A percentile compares a stretch with the other conserved stretches of the same genome.
Conservation (phyloP, 2,329 filamentous ascomycete species). For the Fusarium marasasianum region DNA sequence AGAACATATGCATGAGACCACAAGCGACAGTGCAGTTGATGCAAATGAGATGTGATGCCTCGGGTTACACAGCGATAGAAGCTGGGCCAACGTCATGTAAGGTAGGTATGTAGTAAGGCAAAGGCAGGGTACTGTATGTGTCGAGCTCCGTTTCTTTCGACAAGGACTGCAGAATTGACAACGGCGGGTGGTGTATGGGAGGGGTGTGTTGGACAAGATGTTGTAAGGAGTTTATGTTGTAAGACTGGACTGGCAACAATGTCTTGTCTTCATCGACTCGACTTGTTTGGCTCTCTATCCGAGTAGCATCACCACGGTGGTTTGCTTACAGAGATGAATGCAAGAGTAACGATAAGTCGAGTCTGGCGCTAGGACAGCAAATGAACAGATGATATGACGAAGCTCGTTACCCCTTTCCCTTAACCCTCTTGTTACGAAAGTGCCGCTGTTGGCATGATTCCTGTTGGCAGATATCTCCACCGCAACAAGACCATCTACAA, state of each 20-base stretch:
- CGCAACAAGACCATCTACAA: constrained; percentile 34
- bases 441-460: constrained; percentile 31
- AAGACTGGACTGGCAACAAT: constrained; percentile 6
- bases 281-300: constrained; percentile 20
- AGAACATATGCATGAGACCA: constrained; percentile 14
- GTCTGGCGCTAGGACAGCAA: constrained; percentile 1
- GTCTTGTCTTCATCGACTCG: not conserved
- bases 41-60: constrained; percentile 33
- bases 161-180: constrained; percentile 14
- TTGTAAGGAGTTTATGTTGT: constrained; percentile 28
- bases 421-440: constrained; percentile 19
- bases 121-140: not conserved
- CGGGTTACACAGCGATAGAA: constrained; percentile 31
- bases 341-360: not conserved
- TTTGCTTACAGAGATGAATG: constrained; percentile 14
- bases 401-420: constrained; percentile 13
- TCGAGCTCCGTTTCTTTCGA: constrained; percentile 5
- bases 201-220: constrained; percentile 34
- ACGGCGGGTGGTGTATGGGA: constrained; percentile 1
- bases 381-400: constrained; percentile 17
- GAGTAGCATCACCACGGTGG: constrained; percentile 26
- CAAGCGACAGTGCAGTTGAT: constrained; percentile 12
- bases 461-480: constrained; percentile 33
- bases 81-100: constrained; percentile 32
- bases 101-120: not conserved